These are phyloP conservation scores for Anisogramma anomala DNA, from an alignment of 2,329 filamentous ascomycete species.

Conservation along the genomic window DNA sequence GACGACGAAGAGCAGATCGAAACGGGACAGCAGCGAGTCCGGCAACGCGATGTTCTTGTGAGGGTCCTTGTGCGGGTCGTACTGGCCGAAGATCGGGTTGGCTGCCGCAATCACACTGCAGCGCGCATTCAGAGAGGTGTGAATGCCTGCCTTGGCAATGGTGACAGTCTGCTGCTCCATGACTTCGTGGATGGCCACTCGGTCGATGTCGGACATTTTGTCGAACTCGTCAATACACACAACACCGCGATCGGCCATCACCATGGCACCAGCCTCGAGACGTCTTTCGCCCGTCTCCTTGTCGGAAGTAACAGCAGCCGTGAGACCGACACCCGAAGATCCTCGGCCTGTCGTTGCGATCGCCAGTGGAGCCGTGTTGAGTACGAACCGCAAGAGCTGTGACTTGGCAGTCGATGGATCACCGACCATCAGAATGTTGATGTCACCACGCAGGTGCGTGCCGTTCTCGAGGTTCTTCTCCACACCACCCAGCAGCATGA, in stretches of 20 bases:
- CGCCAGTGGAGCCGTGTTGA: slow-evolving; percentile 91
- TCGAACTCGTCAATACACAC: slow-evolving; percentile 99
- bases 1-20: slow-evolving; percentile 93
- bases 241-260: slow-evolving; percentile 89
- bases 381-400: slow-evolving; percentile 89
- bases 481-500: slow-evolving; percentile 90
- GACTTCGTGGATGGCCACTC: slow-evolving; percentile 98
- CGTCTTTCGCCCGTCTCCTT: slow-evolving; percentile 95
- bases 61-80: slow-evolving; percentile 95
- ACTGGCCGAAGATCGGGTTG: slow-evolving; percentile 96
- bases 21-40: slow-evolving; percentile 93
- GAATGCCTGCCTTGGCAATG: slow-evolving; percentile 96
- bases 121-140: slow-evolving; percentile 90
- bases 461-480: slow-evolving; percentile 99
- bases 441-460: slow-evolving; percentile 93
- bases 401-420: slow-evolving; percentile 98
- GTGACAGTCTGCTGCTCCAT: slow-evolving; percentile 99
- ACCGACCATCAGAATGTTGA: slow-evolving; percentile 98
- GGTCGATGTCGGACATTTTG: slow-evolving; percentile 98
- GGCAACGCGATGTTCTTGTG: slow-evolving; percentile 97
- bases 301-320: slow-evolving; percentile 88
- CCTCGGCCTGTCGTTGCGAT: slow-evolving; percentile 96
- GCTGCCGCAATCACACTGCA: slow-evolving; percentile 95
- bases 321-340: slow-evolving; percentile 94
- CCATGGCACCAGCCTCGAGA: slow-evolving; percentile 96